Evolutionary conservation across 805 yeast genomes (phyloP), one percentile per base, ranked within the genome.

Genomic region (Monosporozyma aerobia): DNA sequence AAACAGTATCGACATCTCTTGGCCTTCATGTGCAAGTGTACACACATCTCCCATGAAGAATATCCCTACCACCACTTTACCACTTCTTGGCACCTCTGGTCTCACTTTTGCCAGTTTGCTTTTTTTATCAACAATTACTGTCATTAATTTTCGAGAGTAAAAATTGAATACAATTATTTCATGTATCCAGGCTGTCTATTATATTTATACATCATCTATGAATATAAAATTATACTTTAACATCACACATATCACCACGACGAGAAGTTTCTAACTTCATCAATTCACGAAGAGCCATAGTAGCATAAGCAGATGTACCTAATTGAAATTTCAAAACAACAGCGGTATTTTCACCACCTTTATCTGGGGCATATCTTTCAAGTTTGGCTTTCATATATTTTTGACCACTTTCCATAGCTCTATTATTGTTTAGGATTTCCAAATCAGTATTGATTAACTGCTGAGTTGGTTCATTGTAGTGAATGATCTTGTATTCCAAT

Each of bases 211-310:
- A 8, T 6, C 23, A 41, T 41, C 23, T 22, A 23, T 19, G 23
- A 22, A 41, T 41, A 19, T 9, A 40, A 23, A 25, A 41, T 25
- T 23, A 41, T 27, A 60, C 55, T 53, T 62, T 69, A 8, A 74
- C 77, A 56, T 72, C 72, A 55, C 77, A 74, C 69, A 72, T 68
- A 44, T 75, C 78, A 55, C 78, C 77, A 56, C 76, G 73, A 60
- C 78, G 75, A 29, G 82, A 75, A 2, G 90, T 84, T 58, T 85
- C 92, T 33, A 80, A 77, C 65, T 82, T 85, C 87, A 90, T 82
- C 49, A 88, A 79, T 67, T 94, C 98, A 64, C 99, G 79, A 49
- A 94, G 70, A 1, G 96, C 96, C 99, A 94, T 95, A 0, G 99
- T 94, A 1, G 99, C 99, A 68, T 94, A 94, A 6, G 95, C 83